Evolutionary conservation across 1,284 basidiomycete genomes (phyloP).

Genomic region (Blastosporella zonata): DNA sequence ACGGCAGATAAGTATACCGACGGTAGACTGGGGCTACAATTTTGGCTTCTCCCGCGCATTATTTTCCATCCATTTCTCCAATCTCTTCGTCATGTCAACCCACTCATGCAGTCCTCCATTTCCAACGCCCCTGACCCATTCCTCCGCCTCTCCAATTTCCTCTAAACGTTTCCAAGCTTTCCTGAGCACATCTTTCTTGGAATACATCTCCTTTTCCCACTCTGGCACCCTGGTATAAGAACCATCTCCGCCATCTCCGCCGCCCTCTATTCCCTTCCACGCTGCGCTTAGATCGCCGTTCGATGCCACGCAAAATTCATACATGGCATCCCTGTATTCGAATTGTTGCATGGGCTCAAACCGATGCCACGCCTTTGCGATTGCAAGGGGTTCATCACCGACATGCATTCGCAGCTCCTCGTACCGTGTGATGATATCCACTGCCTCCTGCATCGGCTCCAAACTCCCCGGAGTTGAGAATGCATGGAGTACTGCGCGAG

Average conservation of each 20-base stretch:
- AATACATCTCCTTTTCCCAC: constrained; percentile 61
- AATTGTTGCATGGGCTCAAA: constrained; percentile 56
- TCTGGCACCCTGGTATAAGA: constrained; percentile 30
- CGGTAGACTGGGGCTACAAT: constrained; percentile 8
- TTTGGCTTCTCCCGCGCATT: constrained; percentile 15
- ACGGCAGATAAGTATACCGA: too few species aligned
- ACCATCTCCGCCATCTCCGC: not conserved
- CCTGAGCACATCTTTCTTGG: constrained; percentile 47
- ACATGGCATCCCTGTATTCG: constrained; percentile 61
- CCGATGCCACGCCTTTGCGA: constrained; percentile 55
- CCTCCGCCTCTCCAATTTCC: constrained; percentile 48
- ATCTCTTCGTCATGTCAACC: constrained; percentile 52
- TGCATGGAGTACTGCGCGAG: constrained; percentile 50
- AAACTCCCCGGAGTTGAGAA: constrained; percentile 50
- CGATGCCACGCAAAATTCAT: constrained; percentile 39
- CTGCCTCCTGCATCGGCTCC: constrained; percentile 44
- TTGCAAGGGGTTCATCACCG: constrained; percentile 30
- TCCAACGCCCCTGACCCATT: constrained; percentile 63
- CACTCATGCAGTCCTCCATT: constrained; percentile 55
- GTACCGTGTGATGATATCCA: constrained; percentile 46
- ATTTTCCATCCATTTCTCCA: constrained; percentile 34
- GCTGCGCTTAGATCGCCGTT: constrained; percentile 9
- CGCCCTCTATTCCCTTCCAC: constrained; percentile 1
- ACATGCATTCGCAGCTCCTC: constrained; percentile 34
- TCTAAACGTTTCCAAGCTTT: constrained; percentile 59